Conservation (phyloP, 1,139 yeast species). For the Kodamaea sp. region DNA sequence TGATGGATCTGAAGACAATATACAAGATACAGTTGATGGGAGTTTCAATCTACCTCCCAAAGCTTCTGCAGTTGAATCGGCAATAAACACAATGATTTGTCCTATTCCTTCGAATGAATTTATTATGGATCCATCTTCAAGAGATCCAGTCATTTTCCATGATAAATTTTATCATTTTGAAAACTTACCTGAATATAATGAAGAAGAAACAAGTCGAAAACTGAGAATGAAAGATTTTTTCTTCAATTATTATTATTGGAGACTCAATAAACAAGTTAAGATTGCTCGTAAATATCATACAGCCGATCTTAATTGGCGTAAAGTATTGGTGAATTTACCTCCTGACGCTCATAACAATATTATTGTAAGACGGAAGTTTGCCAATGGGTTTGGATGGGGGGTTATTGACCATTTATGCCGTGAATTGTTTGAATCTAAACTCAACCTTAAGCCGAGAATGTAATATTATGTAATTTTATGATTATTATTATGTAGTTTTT, state of each 20-base stretch:
- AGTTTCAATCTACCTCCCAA: slow-evolving; percentile 37
- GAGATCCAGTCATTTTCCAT: slow-evolving; percentile 67
- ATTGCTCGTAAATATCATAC: slow-evolving; percentile 27
- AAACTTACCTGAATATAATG: slow-evolving; percentile 48
- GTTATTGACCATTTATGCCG: slow-evolving; percentile 24
- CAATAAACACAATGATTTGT: slow-evolving; percentile 38
- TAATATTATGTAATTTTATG: not conserved
- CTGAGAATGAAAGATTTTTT: slow-evolving; percentile 9
- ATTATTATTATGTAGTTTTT: not conserved
- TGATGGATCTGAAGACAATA: too few relatives aligned
- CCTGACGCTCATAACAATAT: slow-evolving; percentile 30
- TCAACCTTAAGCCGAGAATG: slow-evolving; percentile 4
- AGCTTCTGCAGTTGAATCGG: slow-evolving; percentile 45
- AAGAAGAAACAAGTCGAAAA: slow-evolving; percentile 5
- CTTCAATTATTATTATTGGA: slow-evolving; percentile 22
- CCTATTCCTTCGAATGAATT: slow-evolving; percentile 40
- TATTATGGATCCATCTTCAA: slow-evolving; percentile 34
- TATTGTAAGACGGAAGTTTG: slow-evolving; percentile 25
- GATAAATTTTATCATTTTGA: slow-evolving; percentile 69
- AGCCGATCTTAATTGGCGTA: slow-evolving; percentile 22
- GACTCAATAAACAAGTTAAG: slow-evolving; percentile 22
- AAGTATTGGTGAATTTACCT: slow-evolving; percentile 23
- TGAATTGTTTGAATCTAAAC: slow-evolving; percentile 12
- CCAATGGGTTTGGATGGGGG: slow-evolving; percentile 31
- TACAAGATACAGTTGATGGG: not conserved